These are phyloP conservation scores for Petunia hybrid DNA, from an alignment of 305 asterid species.

Conservation along the genomic window DNA sequence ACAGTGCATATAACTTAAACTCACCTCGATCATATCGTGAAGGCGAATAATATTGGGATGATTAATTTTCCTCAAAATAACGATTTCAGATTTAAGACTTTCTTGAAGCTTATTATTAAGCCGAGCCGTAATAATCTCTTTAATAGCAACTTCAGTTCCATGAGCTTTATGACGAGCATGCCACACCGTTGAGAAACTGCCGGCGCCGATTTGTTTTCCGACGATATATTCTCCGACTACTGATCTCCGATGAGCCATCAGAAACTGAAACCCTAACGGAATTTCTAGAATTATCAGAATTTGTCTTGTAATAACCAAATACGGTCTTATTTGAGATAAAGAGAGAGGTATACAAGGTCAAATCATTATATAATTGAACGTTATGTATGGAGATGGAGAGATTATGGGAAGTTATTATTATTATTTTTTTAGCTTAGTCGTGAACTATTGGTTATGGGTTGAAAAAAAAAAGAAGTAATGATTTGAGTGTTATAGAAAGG, in stretches of 20 bases:
- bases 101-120: constrained; percentile 70
- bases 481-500: background rate
- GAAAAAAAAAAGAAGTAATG: background rate
- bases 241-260: constrained; percentile 67
- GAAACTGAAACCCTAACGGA: constrained; percentile 29
- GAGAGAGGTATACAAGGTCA: constrained; percentile 21
- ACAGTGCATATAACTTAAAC: background rate
- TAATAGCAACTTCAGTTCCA: constrained; percentile 86
- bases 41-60: constrained; percentile 91
- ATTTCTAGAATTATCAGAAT: constrained; percentile 17
- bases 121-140: constrained; percentile 68
- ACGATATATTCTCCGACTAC: constrained; percentile 80
- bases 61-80: constrained; percentile 72
- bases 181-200: constrained; percentile 95
- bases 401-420: background rate
- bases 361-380: background rate
- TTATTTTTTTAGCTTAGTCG: constrained; percentile 12
- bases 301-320: background rate
- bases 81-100: constrained; percentile 83
- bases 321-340: background rate
- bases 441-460: background rate
- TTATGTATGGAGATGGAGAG: background rate
- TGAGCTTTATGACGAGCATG: constrained; percentile 78
- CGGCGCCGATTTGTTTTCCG: constrained; percentile 75
- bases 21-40: constrained; percentile 94